Evolutionary conservation across 1,139 yeast genomes (phyloP), one percentile per base, ranked within the genome.

Genomic region (Ogataea hybrid): DNA sequence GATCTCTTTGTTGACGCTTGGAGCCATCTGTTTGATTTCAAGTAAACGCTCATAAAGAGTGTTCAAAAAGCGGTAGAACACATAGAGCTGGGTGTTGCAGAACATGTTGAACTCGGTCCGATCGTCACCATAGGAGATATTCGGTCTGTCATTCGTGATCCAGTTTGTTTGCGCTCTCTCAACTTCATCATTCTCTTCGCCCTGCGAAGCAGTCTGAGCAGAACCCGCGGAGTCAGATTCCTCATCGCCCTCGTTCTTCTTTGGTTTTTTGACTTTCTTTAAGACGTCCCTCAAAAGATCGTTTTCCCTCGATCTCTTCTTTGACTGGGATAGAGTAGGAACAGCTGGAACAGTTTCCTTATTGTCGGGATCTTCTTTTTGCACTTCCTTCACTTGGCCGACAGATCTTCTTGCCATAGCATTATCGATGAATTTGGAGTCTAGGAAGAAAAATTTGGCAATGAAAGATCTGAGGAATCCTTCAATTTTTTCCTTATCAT

Each of bases 41-140:
- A 71, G 69, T 42, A 92, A 69, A 55, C 99, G 79, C 57, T 80
- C 84, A 61, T 87, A 92, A 23, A 92, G 67, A 3, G 88, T 86
- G 51, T 87, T 81, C 60, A 90, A 71, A 57, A 85, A 84, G 54
- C 99, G 85, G 77, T 89, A 79, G 58, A 92, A 89, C 29, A 90
- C 89, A 59, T 92, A 92, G 32, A 90, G 78, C 42, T 92, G 81
- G n/a, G 97, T 85, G 63, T 90, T 92, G 50, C 89, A 85, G 69
- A 92, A 92, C 59, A 90, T 64, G 62, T 89, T 90, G 69, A 70
- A 92, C 37, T 74, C 77, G 46, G 58, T 54, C 40, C 75, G 60
- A 35, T 64, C 48, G 15, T 50, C 70, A 41, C 55, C 53, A 9
- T 40, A 42, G 73, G 68, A 45, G 56, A 66, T 48, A 34, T 48